Conservation (phyloP, 768 basidiomycete genomes). For the Leccinum disarticulatum region DNA sequence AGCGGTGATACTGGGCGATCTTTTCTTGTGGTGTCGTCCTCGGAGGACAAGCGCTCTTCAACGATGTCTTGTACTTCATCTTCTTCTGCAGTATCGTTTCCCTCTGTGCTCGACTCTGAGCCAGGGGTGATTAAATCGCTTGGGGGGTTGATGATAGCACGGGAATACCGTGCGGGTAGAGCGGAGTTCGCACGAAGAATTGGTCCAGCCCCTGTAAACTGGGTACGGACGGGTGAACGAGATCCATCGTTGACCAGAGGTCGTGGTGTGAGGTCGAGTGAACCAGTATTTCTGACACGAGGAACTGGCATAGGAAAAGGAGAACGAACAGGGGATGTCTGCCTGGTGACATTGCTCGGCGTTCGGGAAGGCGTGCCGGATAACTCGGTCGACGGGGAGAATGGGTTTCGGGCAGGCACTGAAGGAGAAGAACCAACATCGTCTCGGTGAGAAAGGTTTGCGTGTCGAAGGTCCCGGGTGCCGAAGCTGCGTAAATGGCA, state of each 20-base stretch:
- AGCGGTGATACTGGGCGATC: slow-evolving; percentile 26
- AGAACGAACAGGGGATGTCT: slow-evolving; percentile 29
- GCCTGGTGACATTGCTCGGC: slow-evolving; percentile 22
- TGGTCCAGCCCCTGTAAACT: slow-evolving; percentile 31
- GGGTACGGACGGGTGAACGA: slow-evolving; percentile 28
- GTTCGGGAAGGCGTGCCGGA: slow-evolving; percentile 12
- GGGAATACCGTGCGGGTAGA: slow-evolving; percentile 39
- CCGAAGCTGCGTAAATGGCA: slow-evolving; percentile 83
- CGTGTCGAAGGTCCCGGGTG: slow-evolving; percentile 68
- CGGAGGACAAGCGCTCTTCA: slow-evolving; percentile 26
- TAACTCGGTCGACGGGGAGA: slow-evolving; percentile 14
- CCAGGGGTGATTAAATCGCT: slow-evolving; percentile 9
- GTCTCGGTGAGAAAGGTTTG: slow-evolving; percentile 58
- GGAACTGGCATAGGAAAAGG: slow-evolving; percentile 36
- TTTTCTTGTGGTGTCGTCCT: slow-evolving; percentile 39
- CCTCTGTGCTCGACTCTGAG: slow-evolving; percentile 18
- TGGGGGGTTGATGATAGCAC: slow-evolving; percentile 16
- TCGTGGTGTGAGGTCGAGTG: slow-evolving; percentile 28
- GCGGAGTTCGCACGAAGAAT: slow-evolving; percentile 42
- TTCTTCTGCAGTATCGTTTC: slow-evolving; percentile 26
- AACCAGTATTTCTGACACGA: slow-evolving; percentile 23
- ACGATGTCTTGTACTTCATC: slow-evolving; percentile 31
- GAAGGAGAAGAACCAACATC: slow-evolving; percentile 37
- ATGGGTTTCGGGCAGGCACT: slow-evolving; percentile 29
- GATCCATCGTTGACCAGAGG: slow-evolving; percentile 15